Evolutionary conservation across 2,329 filamentous ascomycete genomes (phyloP).

Genomic region (Trichoderma atroviride): DNA sequence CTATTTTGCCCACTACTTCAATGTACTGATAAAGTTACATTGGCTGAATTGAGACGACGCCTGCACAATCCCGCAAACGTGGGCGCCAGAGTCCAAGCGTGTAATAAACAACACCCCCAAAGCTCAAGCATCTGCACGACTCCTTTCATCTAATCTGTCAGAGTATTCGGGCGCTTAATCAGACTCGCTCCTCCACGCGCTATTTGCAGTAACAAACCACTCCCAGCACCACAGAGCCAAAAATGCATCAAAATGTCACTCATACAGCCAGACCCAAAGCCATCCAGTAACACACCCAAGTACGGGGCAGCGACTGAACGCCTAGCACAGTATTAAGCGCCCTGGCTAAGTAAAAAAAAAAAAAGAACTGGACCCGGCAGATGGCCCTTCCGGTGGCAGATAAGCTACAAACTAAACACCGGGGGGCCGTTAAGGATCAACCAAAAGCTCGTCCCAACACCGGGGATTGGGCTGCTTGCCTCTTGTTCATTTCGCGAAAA

Average conservation of each 20-base stretch:
- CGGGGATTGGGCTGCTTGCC: background rate
- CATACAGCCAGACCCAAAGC: background rate
- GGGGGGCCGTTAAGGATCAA: background rate
- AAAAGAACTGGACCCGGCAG: conserved; percentile 7
- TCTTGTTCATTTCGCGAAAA: background rate
- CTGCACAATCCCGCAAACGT: background rate
- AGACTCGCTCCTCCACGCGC: background rate
- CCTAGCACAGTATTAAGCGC: background rate
- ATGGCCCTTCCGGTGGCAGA: conserved; percentile 14
- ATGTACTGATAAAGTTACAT: background rate
- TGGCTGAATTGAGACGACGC: conserved; percentile 2
- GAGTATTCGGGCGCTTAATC: background rate
- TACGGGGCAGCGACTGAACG: background rate
- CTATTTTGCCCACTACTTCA: background rate
- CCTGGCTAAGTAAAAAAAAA: background rate
- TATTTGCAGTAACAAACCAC: background rate
- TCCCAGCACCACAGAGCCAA: background rate
- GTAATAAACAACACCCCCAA: background rate
- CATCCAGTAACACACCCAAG: background rate
- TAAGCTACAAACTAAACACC: conserved; percentile 5
- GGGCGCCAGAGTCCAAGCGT: background rate
- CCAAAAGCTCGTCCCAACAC: background rate
- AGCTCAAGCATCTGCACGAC: background rate
- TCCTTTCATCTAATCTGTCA: background rate
- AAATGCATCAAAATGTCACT: background rate